Conservation (phyloP, 257 asterid genomes). For the Linderniella brevidens region DNA sequence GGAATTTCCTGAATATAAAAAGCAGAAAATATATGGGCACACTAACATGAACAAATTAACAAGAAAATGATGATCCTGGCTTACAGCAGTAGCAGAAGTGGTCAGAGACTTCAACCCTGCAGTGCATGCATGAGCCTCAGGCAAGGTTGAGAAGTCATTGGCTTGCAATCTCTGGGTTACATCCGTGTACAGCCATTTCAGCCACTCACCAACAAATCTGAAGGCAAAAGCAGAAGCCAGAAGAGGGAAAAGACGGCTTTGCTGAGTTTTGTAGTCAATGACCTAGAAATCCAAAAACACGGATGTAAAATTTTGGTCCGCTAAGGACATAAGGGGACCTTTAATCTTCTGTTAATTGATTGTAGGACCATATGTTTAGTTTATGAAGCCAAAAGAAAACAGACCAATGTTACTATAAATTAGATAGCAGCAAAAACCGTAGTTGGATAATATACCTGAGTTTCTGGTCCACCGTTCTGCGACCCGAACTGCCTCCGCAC, state of each 20-base stretch:
- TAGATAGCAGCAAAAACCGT: not conserved
- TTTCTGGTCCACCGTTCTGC: constrained; percentile 80
- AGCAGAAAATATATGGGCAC: constrained; percentile 2
- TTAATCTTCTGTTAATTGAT: too few relatives aligned
- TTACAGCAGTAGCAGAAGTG: constrained; percentile 84
- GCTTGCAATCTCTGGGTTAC: constrained; percentile 69
- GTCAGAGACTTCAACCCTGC: constrained; percentile 99
- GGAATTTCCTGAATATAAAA: constrained; percentile 4
- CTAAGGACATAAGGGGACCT: not conserved
- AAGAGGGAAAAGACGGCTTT: constrained; percentile 83
- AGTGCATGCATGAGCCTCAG: constrained; percentile 97
- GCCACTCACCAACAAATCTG: constrained; percentile 96
- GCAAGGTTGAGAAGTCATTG: constrained; percentile 82
- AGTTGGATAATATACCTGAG: constrained; percentile 47
- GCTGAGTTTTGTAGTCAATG: constrained; percentile 93
- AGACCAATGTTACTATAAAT: not conserved
- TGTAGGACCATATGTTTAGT: too few relatives aligned
- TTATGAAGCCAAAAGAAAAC: too few relatives aligned
- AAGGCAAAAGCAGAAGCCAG: constrained; percentile 97
- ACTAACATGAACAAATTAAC: constrained; percentile 1
- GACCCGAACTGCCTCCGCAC: constrained; percentile 96
- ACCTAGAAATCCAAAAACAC: constrained; percentile 30
- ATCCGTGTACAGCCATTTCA: constrained; percentile 78
- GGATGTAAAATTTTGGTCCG: not conserved
- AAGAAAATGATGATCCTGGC: constrained; percentile 13